These are phyloP conservation scores for Selaginella moellendorffii DNA, from an alignment of 75 land plant species.

Conservation along the genomic window DNA sequence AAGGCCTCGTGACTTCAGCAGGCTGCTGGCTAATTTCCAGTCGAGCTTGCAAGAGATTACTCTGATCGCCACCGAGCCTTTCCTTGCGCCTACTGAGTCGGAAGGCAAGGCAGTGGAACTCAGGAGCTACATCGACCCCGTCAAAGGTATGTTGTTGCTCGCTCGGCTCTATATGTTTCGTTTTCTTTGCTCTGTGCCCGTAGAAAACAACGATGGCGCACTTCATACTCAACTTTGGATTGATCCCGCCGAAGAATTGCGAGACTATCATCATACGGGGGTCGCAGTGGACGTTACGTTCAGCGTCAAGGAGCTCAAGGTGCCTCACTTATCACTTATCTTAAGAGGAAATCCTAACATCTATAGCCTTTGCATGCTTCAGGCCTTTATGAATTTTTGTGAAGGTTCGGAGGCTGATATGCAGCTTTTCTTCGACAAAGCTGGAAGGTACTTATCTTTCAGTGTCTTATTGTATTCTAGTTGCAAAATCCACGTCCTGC, in stretches of 20 bases:
- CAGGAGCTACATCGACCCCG: constrained; percentile 86
- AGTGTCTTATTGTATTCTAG: neutral
- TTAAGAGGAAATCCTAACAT: neutral
- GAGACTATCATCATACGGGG: constrained; percentile 65
- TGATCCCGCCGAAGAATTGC: constrained; percentile 90
- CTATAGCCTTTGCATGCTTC: constrained; percentile 15
- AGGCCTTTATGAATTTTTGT: constrained; percentile 91
- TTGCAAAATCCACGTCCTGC: too few species aligned
- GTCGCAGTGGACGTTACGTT: constrained; percentile 95
- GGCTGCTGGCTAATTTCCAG: constrained; percentile 76
- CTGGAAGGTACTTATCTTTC: constrained; percentile 70
- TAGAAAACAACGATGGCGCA: constrained; percentile 56
- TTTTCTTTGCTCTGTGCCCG: neutral
- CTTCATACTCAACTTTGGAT: constrained; percentile 96
- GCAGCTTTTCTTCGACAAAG: constrained; percentile 81
- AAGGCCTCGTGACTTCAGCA: constrained; percentile 71
- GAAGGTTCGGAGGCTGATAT: constrained; percentile 92
- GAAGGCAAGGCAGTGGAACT: constrained; percentile 96
- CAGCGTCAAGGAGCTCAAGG: constrained; percentile 90
- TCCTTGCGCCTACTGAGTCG: neutral
- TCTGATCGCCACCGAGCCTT: constrained; percentile 77
- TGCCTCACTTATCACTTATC: constrained; percentile 17
- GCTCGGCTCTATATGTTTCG: neutral
- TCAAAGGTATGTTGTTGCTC: constrained; percentile 46
- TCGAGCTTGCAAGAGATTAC: constrained; percentile 92